Evolutionary conservation across 2,329 filamentous ascomycete genomes (phyloP), one percentile per base, ranked within the genome.

Genomic region (Akanthomyces muscarius): DNA sequence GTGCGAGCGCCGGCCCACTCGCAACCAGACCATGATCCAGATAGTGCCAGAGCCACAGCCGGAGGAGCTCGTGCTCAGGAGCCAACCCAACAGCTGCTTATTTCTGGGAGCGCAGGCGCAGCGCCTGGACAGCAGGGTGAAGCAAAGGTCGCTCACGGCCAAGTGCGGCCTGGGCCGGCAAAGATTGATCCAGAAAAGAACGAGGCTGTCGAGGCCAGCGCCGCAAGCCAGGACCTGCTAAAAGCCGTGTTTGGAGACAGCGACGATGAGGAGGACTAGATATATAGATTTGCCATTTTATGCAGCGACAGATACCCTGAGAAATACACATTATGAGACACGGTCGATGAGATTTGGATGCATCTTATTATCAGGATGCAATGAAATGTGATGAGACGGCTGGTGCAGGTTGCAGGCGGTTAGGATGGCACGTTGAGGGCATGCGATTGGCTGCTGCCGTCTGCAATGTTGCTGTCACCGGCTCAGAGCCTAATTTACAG

Each of bases 211-310:
- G 90, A 96, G 71, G 88, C 84, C 0, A 81, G 87, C 69, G 83
- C 86, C 61, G 90, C 92, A 0, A 87, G 89, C 18, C 91, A 93
- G 55, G 90, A 90, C 50, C 88, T 97, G 0, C 92, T 97, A 69
- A 91, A 86, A 68, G 91, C 92, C n/a, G 92, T 98, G 36, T 98
- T 98, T 82, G 94, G 93, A 6, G 91, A 92, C 72, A 90, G 90
- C 70, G 89, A 89, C 67, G 89, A 91, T 68, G 89, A 91, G 62
- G 73, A 65, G 8, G 23, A 50, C 21, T 54, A 44, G 42, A 25
- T 33, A 30, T 63, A 23, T 53, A 63, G 38, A 59, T 11, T 18
- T 63, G 25, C 8, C n/a, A 58, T 33, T 51, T 51, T 21, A 47
- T n/a, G 6, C 5, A 28, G 18, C 36, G 33, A 60, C 51, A 45